phyloP scores from a whole-genome alignment of 2,329 filamentous ascomycete species.

The Chalaropsis thielavioides region DNA sequence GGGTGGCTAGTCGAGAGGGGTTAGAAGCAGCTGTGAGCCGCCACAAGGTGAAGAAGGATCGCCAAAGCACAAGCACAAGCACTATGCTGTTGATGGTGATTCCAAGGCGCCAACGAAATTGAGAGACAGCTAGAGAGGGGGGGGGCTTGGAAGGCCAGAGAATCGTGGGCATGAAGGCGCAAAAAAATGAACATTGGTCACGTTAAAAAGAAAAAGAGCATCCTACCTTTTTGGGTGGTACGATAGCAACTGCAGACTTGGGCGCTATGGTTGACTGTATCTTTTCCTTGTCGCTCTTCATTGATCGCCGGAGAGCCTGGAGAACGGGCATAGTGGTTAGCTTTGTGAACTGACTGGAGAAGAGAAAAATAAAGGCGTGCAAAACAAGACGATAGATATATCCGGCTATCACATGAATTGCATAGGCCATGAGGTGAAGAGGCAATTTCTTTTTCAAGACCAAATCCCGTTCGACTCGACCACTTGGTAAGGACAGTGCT shows the following conservation, averaged over 20 bases:
- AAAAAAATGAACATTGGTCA: neutral
- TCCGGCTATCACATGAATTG: neutral
- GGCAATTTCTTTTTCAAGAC: neutral
- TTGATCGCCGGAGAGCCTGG: conserved; percentile 70
- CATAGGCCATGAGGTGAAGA: neutral
- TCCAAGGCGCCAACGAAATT: neutral
- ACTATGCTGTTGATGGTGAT: too few relatives aligned
- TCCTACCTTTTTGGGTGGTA: conserved; percentile 82
- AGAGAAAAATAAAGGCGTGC: neutral
- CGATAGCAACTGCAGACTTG: conserved; percentile 76
- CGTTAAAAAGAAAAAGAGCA: neutral
- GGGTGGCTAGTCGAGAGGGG: conserved; percentile 3
- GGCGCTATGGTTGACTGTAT: conserved; percentile 63
- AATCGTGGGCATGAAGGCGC: neutral
- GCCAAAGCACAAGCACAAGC: neutral
- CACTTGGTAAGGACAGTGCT: neutral
- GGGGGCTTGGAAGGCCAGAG: neutral
- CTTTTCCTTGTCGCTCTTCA: conserved; percentile 77
- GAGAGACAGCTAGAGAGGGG: neutral
- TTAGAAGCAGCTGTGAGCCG: neutral
- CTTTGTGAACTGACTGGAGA: conserved; percentile 10
- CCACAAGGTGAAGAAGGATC: neutral
- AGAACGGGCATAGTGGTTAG: conserved; percentile 33
- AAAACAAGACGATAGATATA: neutral
- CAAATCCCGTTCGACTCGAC: neutral